phyloP scores from a whole-genome alignment of 78 protist species.

The Fonticula alba region DNA sequence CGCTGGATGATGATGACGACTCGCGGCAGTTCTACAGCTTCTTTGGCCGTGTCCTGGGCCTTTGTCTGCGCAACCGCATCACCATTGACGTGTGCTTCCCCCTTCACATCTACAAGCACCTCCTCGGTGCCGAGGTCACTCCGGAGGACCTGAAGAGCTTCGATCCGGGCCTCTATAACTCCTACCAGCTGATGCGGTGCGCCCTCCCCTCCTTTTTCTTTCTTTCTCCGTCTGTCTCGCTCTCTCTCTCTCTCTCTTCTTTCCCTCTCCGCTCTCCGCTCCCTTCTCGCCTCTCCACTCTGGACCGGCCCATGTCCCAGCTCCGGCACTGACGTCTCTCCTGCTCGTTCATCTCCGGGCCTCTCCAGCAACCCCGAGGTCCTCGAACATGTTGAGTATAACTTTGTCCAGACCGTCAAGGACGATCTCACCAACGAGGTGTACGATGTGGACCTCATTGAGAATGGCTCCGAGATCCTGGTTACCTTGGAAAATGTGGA shows the following conservation, averaged over 20 bases:
- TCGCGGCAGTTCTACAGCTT: no score
- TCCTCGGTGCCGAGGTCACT: neutral
- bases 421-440: no score
- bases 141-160: neutral
- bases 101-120: neutral
- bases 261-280: neutral
- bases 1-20: no score
- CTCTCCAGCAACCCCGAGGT: no score
- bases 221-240: neutral
- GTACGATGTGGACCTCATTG: no score
- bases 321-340: no score
- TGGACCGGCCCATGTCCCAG: no score
- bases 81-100: neutral
- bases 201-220: neutral
- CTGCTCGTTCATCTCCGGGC: no score
- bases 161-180: neutral
- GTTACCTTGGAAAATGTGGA: no score
- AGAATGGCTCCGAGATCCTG: no score
- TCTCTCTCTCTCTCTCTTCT: neutral
- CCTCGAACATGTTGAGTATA: no score
- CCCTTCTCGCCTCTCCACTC: slow-evolving; percentile 1
- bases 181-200: neutral
- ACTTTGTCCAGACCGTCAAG: no score
- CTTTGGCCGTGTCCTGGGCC: neutral
- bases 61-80: neutral